Conservation (phyloP, 768 basidiomycete species). For the Neoboletus subvelutipes region DNA sequence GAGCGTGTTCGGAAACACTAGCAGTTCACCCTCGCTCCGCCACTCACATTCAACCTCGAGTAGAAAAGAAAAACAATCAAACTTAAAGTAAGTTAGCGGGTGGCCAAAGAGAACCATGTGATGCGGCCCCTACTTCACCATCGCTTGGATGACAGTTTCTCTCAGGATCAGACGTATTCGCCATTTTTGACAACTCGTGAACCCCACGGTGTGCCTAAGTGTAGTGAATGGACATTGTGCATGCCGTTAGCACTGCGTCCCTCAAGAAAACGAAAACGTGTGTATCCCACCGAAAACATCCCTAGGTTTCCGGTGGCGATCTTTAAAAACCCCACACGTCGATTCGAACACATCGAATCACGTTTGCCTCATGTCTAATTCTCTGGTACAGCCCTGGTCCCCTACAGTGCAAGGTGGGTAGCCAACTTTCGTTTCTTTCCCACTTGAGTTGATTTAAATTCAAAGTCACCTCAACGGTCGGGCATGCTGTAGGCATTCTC, state of each 20-base stretch:
- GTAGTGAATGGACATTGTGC: background rate
- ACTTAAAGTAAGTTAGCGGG: background rate
- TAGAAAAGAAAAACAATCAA: background rate
- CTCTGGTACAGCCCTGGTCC: constrained; percentile 2
- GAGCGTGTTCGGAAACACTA: background rate
- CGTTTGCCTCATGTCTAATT: background rate
- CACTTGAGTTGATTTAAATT: background rate
- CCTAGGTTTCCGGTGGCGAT: background rate
- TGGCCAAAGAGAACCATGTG: background rate
- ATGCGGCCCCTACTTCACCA: too few species aligned
- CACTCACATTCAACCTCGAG: too few species aligned
- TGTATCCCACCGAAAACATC: background rate
- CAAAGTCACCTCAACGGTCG: constrained; percentile 18
- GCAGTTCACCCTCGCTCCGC: background rate
- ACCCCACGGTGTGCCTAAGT: background rate
- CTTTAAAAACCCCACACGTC: background rate
- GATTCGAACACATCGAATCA: background rate
- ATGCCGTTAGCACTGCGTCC: constrained; percentile 4
- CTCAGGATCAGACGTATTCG: background rate
- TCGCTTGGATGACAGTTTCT: background rate
- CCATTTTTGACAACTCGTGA: background rate
- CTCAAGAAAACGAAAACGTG: background rate
- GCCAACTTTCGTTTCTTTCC: background rate
- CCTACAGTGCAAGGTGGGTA: constrained; percentile 16
- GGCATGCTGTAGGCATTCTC: constrained; percentile 19